Conservation (phyloP, 2,329 filamentous ascomycete genomes). For the Parastagonospora avenae region DNA sequence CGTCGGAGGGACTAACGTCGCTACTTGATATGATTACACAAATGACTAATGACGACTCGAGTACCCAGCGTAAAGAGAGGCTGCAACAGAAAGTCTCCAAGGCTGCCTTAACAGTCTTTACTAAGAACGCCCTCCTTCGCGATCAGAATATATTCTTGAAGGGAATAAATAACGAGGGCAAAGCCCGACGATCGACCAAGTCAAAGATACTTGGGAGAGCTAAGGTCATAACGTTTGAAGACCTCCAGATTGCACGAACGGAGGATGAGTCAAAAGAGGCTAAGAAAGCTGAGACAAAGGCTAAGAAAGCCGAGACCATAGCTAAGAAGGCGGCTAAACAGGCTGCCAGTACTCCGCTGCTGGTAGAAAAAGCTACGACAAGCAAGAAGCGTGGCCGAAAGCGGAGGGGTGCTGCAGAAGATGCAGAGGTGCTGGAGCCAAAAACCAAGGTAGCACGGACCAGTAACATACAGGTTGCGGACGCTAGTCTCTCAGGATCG, state of each 20-base stretch:
- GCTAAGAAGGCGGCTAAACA: conserved; percentile 4
- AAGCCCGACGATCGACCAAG: conserved; percentile 4
- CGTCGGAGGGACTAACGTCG: conserved; percentile 17
- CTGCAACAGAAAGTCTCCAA: conserved; percentile 20
- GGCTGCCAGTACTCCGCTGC: conserved; percentile 4
- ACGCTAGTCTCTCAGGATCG: too few relatives aligned
- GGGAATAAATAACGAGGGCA: conserved; percentile 33
- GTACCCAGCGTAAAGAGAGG: conserved; percentile 8
- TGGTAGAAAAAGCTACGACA: conserved; percentile 6
- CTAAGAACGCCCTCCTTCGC: conserved; percentile 27
- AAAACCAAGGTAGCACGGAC: conserved; percentile 7
- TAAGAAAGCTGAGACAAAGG: conserved; percentile 5
- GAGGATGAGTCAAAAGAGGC: conserved; percentile 4
- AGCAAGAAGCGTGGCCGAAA: conserved; percentile 7
- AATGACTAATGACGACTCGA: conserved; percentile 12
- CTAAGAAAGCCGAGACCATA: not conserved
- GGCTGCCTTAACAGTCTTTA: conserved; percentile 31
- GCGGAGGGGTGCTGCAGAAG: conserved; percentile 9
- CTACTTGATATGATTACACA: conserved; percentile 20
- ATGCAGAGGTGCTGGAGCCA: conserved; percentile 4
- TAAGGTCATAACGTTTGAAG: conserved; percentile 8
- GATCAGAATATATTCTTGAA: conserved; percentile 33
- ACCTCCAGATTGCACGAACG: conserved; percentile 9
- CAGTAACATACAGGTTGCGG: too few relatives aligned
- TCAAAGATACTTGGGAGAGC: conserved; percentile 6